phyloP scores from a whole-genome alignment of 2,329 filamentous ascomycete species.

The Lizonia empirigonia region DNA sequence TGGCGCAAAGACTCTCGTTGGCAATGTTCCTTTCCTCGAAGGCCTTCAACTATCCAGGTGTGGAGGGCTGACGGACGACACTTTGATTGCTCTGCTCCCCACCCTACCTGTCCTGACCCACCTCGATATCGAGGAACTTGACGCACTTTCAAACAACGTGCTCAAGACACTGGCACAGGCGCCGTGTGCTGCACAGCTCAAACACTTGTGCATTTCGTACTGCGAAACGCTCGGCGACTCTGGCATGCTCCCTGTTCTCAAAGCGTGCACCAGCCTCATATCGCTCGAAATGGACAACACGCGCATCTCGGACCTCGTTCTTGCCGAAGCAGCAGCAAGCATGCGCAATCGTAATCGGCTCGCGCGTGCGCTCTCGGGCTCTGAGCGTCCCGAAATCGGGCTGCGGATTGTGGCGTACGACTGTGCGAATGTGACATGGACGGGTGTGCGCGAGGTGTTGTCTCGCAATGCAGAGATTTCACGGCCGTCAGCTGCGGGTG shows the following conservation, averaged over 20 bases:
- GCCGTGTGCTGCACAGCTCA: conserved; percentile 71
- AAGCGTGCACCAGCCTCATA: conserved; percentile 70
- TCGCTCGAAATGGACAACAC: conserved; percentile 93
- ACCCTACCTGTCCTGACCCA: conserved; percentile 80
- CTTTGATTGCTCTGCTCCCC: conserved; percentile 73
- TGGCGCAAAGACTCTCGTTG: conserved; percentile 72
- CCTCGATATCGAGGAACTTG: conserved; percentile 86
- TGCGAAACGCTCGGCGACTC: conserved; percentile 84
- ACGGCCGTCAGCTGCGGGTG: conserved; percentile 50
- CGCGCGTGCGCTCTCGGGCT: conserved; percentile 39
- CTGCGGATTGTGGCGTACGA: conserved; percentile 86
- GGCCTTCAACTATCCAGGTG: conserved; percentile 84
- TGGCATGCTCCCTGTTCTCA: conserved; percentile 83
- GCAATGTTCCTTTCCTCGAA: conserved; percentile 78
- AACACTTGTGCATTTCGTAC: conserved; percentile 86
- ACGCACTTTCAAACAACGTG: conserved; percentile 74
- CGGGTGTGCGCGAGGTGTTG: conserved; percentile 83
- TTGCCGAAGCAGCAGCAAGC: conserved; percentile 83
- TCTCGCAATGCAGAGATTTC: conserved; percentile 80
- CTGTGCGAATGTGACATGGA: conserved; percentile 91
- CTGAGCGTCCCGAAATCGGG: conserved; percentile 56
- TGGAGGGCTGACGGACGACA: conserved; percentile 72
- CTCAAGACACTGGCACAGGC: conserved; percentile 77
- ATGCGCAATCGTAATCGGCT: conserved; percentile 68
- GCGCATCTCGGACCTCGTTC: conserved; percentile 80